Base-by-base conservation (phyloP, 768 basidiomycete genomes). In the Amyloporia xantha region DNA sequence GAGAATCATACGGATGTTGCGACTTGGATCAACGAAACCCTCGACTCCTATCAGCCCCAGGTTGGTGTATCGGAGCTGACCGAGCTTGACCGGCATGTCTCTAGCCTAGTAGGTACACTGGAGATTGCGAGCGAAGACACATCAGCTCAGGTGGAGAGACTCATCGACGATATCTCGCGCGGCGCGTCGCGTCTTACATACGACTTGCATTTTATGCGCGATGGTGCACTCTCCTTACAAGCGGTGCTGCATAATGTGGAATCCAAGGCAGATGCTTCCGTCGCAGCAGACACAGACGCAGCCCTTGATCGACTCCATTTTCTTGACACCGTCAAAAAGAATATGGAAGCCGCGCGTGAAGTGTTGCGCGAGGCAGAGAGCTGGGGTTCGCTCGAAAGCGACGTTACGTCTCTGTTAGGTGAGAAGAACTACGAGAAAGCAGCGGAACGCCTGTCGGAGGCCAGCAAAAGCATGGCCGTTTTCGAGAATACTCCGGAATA, bases 131-230 rank as follows among this genome's bases (percentile, higher is more conserved):
- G 82, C 37, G 86, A 92, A 61, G 94, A 97, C 57, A 94, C 93
- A 0, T 89, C 92, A 2, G 70, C 83, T 10, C 74, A 86, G 45
- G 78, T 97, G 48, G 96, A 97, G 64, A 82, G 83, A 52, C 79
- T 82, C 40, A 93, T 99, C 50, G 86, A 92, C 61, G 93, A 97
- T 62, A 89, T 97, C 37, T 91, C 94, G 2, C 81, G 93, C 42
- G 80, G 84, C 4, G 84, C 97, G 19, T 91, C 96, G 11, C 80
- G 96, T 33, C 75, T 99, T 40, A 82, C 89, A 1, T 98, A 96
- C 64, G 96, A 98, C 67, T 74, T 99, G 28, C 94, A 98, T 63
- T 96, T 96, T 71, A 94, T 97, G 82, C 85, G 90, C 37, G 95
- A 98, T 59, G 82, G 85, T 26, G 93, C 94, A 1, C 67, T 86